These are phyloP conservation scores for Blastobotrys parvus DNA, from an alignment of 805 yeast genomes.

Conservation along the genomic window DNA sequence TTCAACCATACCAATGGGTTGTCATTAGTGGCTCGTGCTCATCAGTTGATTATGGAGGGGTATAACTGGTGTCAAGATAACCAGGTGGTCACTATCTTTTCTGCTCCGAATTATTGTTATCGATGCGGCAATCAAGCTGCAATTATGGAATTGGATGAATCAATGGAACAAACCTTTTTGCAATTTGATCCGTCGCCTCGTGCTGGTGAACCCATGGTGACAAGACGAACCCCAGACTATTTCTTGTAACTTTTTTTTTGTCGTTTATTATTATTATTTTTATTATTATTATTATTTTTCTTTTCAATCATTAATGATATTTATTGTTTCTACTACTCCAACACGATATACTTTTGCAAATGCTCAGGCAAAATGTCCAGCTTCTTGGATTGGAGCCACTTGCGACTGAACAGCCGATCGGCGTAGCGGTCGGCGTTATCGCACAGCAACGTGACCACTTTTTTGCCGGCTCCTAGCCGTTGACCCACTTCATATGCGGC, in stretches of 20 bases:
- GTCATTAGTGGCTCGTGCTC: slow-evolving; percentile 85
- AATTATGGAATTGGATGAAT: slow-evolving; percentile 89
- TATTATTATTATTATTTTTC: too few species aligned
- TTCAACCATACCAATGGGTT: slow-evolving; percentile 87
- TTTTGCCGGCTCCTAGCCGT: slow-evolving; percentile 46
- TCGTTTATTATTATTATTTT: too few species aligned
- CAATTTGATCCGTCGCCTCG: slow-evolving; percentile 91
- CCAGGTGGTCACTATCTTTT: slow-evolving; percentile 75
- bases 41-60: slow-evolving; percentile 97
- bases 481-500: slow-evolving; percentile 78
- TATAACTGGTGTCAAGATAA: slow-evolving; percentile 87
- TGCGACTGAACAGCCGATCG: slow-evolving; percentile 66
- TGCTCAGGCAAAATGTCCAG: slow-evolving; percentile 63
- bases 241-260: slow-evolving; percentile 44
- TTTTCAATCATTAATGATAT: neutral
- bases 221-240: slow-evolving; percentile 91
- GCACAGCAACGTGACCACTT: slow-evolving; percentile 81
- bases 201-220: slow-evolving; percentile 95
- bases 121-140: slow-evolving; percentile 96
- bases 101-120: slow-evolving; percentile 91
- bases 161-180: slow-evolving; percentile 75
- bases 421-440: slow-evolving; percentile 89
- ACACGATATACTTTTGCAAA: slow-evolving; percentile 57
- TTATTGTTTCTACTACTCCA: slow-evolving; percentile 18
- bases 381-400: slow-evolving; percentile 67